Evolutionary conservation across 164 flowering plant species (phyloP).

Genomic region (Litsea cubeba): DNA sequence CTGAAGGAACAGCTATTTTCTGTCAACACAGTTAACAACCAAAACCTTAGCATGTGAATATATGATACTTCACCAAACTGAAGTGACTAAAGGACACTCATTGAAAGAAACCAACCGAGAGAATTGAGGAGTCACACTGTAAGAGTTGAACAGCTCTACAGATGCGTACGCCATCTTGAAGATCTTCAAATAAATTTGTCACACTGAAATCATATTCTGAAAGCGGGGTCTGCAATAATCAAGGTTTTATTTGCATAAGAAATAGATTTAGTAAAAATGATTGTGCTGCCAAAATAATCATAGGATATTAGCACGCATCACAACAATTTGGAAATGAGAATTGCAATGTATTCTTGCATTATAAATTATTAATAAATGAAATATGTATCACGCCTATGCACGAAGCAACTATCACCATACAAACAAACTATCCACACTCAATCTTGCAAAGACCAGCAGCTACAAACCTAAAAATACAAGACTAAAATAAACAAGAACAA

Average conservation of each 20-base stretch:
- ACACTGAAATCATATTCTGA: slow-evolving; percentile 71
- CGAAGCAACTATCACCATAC: background rate
- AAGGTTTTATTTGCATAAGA: background rate
- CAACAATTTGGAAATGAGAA: background rate
- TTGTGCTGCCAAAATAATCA: background rate
- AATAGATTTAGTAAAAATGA: background rate
- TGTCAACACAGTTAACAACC: slow-evolving; percentile 26
- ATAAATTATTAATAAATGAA: no score
- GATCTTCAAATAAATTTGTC: slow-evolving; percentile 65
- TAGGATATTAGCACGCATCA: background rate
- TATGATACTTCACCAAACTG: background rate
- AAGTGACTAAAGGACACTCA: background rate
- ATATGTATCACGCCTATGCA: background rate
- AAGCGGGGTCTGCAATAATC: slow-evolving; percentile 54
- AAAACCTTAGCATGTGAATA: background rate
- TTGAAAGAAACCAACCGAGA: slow-evolving; percentile 45
- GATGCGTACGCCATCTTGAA: slow-evolving; percentile 85
- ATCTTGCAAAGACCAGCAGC: background rate
- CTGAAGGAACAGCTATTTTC: slow-evolving; percentile 83
- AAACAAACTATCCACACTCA: background rate
- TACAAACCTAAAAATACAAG: background rate
- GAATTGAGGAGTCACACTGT: slow-evolving; percentile 64
- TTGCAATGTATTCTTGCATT: background rate
- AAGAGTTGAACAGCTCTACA: slow-evolving; percentile 82
- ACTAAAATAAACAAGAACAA: background rate